Evolutionary conservation across 768 basidiomycete genomes (phyloP).

Genomic region (Galerina sulciceps): DNA sequence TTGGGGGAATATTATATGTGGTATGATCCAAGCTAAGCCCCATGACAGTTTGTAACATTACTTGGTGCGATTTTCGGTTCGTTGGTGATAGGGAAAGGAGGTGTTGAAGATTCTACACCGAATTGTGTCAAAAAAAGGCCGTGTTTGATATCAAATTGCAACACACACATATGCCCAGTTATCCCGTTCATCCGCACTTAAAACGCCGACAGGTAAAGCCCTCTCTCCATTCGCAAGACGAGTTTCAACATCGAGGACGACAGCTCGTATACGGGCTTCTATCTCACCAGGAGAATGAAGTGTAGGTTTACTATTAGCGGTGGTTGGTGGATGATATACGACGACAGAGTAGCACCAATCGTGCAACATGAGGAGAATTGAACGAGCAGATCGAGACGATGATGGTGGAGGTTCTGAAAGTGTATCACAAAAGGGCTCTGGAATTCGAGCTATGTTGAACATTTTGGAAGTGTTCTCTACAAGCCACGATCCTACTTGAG

Average conservation of each 20-base stretch:
- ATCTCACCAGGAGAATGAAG: slow-evolving; percentile 43
- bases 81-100: slow-evolving; percentile 67
- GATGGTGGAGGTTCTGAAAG: slow-evolving; percentile 53
- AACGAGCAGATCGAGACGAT: slow-evolving; percentile 51
- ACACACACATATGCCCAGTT: slow-evolving; percentile 75
- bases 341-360: slow-evolving; percentile 83
- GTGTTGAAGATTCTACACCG: slow-evolving; percentile 67
- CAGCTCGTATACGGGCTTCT: slow-evolving; percentile 46
- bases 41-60: slow-evolving; percentile 78
- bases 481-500: slow-evolving; percentile 63
- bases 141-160: neutral
- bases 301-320: slow-evolving; percentile 25
- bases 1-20: slow-evolving; percentile 47
- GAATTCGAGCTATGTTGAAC: slow-evolving; percentile 83
- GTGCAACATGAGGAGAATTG: slow-evolving; percentile 71
- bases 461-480: slow-evolving; percentile 57
- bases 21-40: slow-evolving; percentile 82
- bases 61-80: slow-evolving; percentile 64
- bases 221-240: slow-evolving; percentile 56
- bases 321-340: slow-evolving; percentile 52
- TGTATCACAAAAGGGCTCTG: slow-evolving; percentile 66
- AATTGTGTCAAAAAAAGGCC: neutral
- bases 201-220: slow-evolving; percentile 65
- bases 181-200: slow-evolving; percentile 84
- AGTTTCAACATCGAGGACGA: slow-evolving; percentile 59